Percentiles rank a stretch among this genome's conserved stretches.
These are phyloP conservation scores for Botrytis hyacinthi DNA, from an alignment of 2,329 filamentous ascomycete genomes.

Conservation along the genomic window DNA sequence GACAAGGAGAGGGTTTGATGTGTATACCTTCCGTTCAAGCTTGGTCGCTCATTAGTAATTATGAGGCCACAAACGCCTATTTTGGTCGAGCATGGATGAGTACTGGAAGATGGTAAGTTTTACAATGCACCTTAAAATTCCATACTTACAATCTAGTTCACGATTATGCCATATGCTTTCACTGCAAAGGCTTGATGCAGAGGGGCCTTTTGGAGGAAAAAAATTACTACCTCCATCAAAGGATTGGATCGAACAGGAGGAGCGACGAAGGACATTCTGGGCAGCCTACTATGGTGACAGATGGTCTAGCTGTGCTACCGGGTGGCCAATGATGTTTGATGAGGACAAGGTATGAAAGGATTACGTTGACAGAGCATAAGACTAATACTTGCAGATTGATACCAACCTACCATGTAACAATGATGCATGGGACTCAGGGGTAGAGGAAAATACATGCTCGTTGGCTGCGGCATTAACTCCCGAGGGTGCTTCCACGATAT, in stretches of 20 bases:
- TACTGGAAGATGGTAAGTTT: slow-evolving; percentile 55
- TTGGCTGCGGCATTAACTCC: slow-evolving; percentile 59
- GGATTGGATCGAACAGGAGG: slow-evolving; percentile 80
- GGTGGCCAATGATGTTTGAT: slow-evolving; percentile 82
- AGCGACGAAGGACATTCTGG: slow-evolving; percentile 85
- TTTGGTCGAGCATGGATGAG: slow-evolving; percentile 88
- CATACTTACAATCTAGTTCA: slow-evolving; percentile 38
- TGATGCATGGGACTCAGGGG: slow-evolving; percentile 68
- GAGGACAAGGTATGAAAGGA: slow-evolving; percentile 52
- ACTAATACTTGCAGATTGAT: slow-evolving; percentile 40
- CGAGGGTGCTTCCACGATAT: slow-evolving; percentile 56
- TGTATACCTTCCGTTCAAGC: slow-evolving; percentile 77
- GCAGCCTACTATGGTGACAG: slow-evolving; percentile 77
- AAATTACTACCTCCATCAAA: slow-evolving; percentile 70
- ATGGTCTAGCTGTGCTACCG: slow-evolving; percentile 84
- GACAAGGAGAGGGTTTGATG: slow-evolving; percentile 73
- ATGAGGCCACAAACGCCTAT: slow-evolving; percentile 81
- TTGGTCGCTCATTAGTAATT: slow-evolving; percentile 71
- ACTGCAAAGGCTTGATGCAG: slow-evolving; percentile 71
- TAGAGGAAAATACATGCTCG: slow-evolving; percentile 59
- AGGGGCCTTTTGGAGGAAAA: slow-evolving; percentile 60
- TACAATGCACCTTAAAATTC: neutral
- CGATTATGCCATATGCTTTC: slow-evolving; percentile 82
- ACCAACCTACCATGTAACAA: slow-evolving; percentile 81
- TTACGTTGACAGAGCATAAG: slow-evolving; percentile 17